phyloP scores from a whole-genome alignment of 257 asterid genomes.

The Galeopsis tetrahit region DNA sequence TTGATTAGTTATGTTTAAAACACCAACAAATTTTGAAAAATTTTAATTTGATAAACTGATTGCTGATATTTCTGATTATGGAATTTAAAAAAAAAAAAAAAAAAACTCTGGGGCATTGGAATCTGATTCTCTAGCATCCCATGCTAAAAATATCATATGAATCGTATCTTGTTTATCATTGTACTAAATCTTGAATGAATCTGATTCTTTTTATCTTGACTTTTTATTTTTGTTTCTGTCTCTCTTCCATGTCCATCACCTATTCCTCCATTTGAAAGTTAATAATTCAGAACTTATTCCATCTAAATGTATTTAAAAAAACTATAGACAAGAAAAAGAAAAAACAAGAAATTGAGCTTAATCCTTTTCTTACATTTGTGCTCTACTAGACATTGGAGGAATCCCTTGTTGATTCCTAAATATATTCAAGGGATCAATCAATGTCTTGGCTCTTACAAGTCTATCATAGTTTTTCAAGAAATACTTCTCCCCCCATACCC shows the following conservation, averaged over 20 bases:
- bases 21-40: not conserved
- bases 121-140: slow-evolving; percentile 21
- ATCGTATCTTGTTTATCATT: not conserved
- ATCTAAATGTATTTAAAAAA: not conserved
- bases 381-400: slow-evolving; percentile 49
- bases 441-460: slow-evolving; percentile 62
- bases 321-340: not conserved
- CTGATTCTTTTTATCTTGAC: not conserved
- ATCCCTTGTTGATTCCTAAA: slow-evolving; percentile 62
- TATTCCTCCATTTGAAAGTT: not conserved
- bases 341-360: slow-evolving; percentile 5
- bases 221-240: not conserved
- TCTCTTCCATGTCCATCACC: not conserved
- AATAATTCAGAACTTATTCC: not conserved
- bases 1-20: not conserved
- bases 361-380: slow-evolving; percentile 19
- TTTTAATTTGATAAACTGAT: not conserved
- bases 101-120: slow-evolving; percentile 15
- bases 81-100: no score
- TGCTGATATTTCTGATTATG: not conserved
- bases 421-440: slow-evolving; percentile 61
- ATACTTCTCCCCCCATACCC: slow-evolving; percentile 75
- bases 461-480: slow-evolving; percentile 73
- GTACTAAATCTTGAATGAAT: slow-evolving; percentile 14
- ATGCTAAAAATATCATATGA: not conserved